Conservation (phyloP, 2,329 filamentous ascomycete genomes). For the Penicillium sp. region DNA sequence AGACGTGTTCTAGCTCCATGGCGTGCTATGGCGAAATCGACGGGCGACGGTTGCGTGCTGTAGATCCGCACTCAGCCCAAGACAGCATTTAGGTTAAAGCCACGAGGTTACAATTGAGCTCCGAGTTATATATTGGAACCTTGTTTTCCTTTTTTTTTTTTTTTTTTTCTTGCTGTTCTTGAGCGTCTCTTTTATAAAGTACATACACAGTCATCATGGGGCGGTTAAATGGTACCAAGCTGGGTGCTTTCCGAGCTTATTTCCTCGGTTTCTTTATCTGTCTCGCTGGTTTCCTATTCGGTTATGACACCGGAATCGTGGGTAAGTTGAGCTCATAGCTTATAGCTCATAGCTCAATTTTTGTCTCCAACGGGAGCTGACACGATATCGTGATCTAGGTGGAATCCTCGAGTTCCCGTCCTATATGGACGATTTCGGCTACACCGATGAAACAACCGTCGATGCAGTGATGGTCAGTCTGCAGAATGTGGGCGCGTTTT, state of each 20-base stretch:
- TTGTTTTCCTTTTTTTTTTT: neutral
- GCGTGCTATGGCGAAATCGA: slow-evolving; percentile 27
- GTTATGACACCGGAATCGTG: slow-evolving; percentile 36
- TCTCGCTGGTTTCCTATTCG: slow-evolving; percentile 34
- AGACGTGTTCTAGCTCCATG: slow-evolving; percentile 7
- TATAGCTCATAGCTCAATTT: neutral
- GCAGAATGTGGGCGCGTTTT: slow-evolving; percentile 55
- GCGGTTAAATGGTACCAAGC: slow-evolving; percentile 18
- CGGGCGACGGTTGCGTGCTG: slow-evolving; percentile 20
- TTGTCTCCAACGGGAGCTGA: neutral
- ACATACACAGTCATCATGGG: slow-evolving; percentile 8
- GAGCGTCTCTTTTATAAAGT: neutral
- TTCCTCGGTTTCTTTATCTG: slow-evolving; percentile 27
- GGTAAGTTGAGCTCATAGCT: slow-evolving; percentile 17
- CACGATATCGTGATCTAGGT: slow-evolving; percentile 15
- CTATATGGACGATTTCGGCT: slow-evolving; percentile 46
- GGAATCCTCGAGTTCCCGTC: slow-evolving; percentile 48
- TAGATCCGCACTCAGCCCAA: neutral
- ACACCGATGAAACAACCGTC: slow-evolving; percentile 43
- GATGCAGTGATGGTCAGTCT: slow-evolving; percentile 51
- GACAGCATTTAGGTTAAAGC: slow-evolving; percentile 1
- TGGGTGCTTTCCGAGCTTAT: slow-evolving; percentile 24
- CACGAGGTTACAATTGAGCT: neutral
- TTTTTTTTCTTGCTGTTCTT: neutral
- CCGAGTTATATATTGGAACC: neutral